Evolutionary conservation across 2,329 filamentous ascomycete species (phyloP).

Genomic region (Drechslerella stenobrocha): DNA sequence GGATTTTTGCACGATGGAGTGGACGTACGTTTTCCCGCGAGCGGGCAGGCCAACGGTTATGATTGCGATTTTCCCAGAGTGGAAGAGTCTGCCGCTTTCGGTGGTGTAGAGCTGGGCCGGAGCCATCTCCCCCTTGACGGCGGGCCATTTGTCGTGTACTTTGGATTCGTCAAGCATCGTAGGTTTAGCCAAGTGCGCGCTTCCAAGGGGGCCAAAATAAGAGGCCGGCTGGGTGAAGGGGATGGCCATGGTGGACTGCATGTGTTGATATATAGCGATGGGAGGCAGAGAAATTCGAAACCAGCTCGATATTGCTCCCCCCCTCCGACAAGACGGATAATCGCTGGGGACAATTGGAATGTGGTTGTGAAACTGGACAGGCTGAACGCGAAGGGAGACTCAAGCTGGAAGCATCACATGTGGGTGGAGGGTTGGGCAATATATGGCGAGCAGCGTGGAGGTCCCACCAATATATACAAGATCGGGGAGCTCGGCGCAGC

Average conservation of each 20-base stretch:
- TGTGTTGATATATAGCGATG: conserved; percentile 28
- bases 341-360: neutral
- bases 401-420: conserved; percentile 36
- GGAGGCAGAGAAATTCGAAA: conserved; percentile 13
- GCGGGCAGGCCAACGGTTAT: conserved; percentile 94
- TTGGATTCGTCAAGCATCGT: conserved; percentile 29
- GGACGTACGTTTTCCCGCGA: conserved; percentile 82
- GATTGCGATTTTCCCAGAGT: conserved; percentile 95
- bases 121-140: conserved; percentile 66
- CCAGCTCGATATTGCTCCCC: conserved; percentile 42
- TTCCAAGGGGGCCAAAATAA: conserved; percentile 35
- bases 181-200: conserved; percentile 28
- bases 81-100: conserved; percentile 93
- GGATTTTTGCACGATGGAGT: too few relatives aligned
- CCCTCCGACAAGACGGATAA: too few relatives aligned
- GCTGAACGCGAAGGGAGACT: too few relatives aligned
- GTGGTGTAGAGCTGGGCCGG: conserved; percentile 98
- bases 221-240: conserved; percentile 22
- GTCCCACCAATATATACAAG: too few relatives aligned
- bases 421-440: neutral
- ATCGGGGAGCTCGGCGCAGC: conserved; percentile 23
- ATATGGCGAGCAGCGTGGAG: too few relatives aligned
- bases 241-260: conserved; percentile 27
- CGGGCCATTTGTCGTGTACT: conserved; percentile 48
- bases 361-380: neutral